Conservation (phyloP, 306 rosid species). For the Acacia crassicarpa region DNA sequence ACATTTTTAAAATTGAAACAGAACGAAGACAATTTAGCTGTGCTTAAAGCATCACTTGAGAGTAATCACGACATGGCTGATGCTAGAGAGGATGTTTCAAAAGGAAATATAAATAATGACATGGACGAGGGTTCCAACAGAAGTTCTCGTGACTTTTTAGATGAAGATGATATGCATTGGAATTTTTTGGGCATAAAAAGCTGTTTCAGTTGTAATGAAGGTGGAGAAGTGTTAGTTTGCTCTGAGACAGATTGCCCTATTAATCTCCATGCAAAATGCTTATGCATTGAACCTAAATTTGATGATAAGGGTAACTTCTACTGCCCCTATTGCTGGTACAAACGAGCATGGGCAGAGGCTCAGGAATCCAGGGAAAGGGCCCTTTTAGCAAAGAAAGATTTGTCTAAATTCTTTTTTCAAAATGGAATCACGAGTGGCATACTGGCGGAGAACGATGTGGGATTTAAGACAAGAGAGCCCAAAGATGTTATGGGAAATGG, state of each 20-base stretch:
- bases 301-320: conserved; percentile 57
- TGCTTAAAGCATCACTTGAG: not conserved
- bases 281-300: conserved; percentile 52
- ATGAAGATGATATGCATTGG: not conserved
- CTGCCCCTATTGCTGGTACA: conserved; percentile 73
- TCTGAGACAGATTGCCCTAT: conserved; percentile 54
- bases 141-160: not conserved
- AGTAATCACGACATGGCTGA: not conserved
- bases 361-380: conserved; percentile 39
- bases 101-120: not conserved
- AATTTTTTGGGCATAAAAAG: conserved; percentile 31
- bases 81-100: not conserved
- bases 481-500: conserved; percentile 7
- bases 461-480: conserved; percentile 9
- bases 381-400: conserved; percentile 42
- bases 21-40: not conserved
- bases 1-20: not conserved
- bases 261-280: conserved; percentile 55
- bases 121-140: not conserved
- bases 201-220: conserved; percentile 54
- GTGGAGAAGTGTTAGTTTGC: conserved; percentile 48
- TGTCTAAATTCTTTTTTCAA: conserved; percentile 44
- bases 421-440: conserved; percentile 20
- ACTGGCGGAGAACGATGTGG: not conserved
- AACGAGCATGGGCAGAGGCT: conserved; percentile 30